Conservation (phyloP, 345 rosid species). For the Punica granatum region DNA sequence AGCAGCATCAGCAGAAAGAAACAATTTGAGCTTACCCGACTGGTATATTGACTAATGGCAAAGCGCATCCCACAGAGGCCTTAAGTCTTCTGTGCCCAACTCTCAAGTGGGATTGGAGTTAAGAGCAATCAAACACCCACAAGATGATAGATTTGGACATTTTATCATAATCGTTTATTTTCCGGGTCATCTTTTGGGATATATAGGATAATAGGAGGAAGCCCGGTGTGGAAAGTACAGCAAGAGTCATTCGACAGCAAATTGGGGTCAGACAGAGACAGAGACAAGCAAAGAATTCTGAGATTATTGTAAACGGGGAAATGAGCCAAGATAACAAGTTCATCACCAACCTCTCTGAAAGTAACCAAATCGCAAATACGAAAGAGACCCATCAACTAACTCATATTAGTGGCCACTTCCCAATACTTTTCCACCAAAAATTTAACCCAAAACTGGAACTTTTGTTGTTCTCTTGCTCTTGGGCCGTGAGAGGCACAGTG, state of each 20-base stretch:
- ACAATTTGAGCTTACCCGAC: neutral
- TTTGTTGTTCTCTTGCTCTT: neutral
- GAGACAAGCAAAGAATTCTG: neutral
- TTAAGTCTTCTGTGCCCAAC: neutral
- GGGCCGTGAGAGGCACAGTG: neutral
- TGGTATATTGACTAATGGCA: neutral
- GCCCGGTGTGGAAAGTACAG: no score
- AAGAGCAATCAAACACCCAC: neutral
- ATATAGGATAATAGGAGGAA: no score
- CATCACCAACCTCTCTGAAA: conserved; percentile 55
- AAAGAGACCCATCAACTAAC: conserved; percentile 56
- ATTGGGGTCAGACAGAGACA: conserved; percentile 4
- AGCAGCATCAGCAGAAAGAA: neutral
- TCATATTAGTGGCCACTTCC: conserved; percentile 4
- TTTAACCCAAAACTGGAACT: neutral
- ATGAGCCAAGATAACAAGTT: conserved; percentile 11
- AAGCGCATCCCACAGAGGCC: neutral
- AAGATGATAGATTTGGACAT: conserved; percentile 8
- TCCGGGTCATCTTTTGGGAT: no score
- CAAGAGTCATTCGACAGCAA: conserved; percentile 8
- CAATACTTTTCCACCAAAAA: conserved; percentile 2
- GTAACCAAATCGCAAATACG: conserved; percentile 44
- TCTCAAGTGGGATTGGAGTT: neutral
- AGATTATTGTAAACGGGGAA: conserved; percentile 8
- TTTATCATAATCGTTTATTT: neutral